These are phyloP conservation scores for Lachnellula occidentalis DNA, from an alignment of 2,329 filamentous ascomycete species.

Conservation along the genomic window DNA sequence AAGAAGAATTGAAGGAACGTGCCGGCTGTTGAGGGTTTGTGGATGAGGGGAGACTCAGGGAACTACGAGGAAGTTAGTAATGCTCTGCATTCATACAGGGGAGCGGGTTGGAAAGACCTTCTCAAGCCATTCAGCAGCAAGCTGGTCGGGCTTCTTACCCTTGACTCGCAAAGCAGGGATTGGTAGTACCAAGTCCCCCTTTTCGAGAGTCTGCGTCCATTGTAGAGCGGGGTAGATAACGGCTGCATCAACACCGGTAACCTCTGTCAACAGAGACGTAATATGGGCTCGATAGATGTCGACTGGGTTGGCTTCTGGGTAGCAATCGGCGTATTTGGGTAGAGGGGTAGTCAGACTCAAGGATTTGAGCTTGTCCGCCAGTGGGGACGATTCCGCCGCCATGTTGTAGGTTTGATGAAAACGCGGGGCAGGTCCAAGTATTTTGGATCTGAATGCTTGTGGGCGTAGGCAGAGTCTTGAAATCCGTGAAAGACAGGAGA, in stretches of 20 bases:
- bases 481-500: conserved; percentile 16
- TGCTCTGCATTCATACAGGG: neutral
- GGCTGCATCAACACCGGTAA: conserved; percentile 63
- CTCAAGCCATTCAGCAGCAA: conserved; percentile 55
- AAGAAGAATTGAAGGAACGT: conserved; percentile 77
- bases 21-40: conserved; percentile 61
- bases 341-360: conserved; percentile 23
- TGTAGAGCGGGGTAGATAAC: conserved; percentile 71
- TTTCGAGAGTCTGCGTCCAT: conserved; percentile 75
- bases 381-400: conserved; percentile 19
- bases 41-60: conserved; percentile 64
- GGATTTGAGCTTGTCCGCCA: conserved; percentile 26
- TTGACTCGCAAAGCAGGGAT: conserved; percentile 76
- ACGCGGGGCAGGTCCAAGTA: conserved; percentile 6
- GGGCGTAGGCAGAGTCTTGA: conserved; percentile 7
- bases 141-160: conserved; percentile 58
- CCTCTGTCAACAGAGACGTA: conserved; percentile 58
- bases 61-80: conserved; percentile 44
- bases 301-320: conserved; percentile 67
- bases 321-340: conserved; percentile 46
- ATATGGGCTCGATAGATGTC: conserved; percentile 78
- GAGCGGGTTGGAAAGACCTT: conserved; percentile 40
- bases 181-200: conserved; percentile 75
- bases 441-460: conserved; percentile 3
- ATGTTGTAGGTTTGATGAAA: conserved; percentile 18